Evolutionary conservation across 2,329 filamentous ascomycete species (phyloP), one percentile per base, ranked within the genome.

Genomic region (Bipolaris gigantea): DNA sequence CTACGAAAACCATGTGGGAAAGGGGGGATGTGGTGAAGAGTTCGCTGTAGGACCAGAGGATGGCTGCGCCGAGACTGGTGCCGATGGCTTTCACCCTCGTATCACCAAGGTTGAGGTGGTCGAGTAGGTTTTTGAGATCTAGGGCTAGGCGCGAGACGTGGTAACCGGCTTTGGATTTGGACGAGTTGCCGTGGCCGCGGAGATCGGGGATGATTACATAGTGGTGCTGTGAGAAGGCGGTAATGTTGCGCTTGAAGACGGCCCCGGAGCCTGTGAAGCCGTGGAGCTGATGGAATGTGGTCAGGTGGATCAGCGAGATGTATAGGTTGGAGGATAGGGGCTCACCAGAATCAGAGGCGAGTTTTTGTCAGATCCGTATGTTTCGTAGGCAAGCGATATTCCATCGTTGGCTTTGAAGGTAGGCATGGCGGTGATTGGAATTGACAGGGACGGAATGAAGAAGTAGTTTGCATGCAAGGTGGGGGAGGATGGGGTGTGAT

Each of bases 1-100:
- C 67, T 4, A 71, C 67, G 34, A 65, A 71, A 5, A 71, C 32
- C 33, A 70, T 55, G 18, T 61, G 59, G 0, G 59, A 59, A 42
- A 69, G 70, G 0, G 50, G 34, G 11, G 34, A 41, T 1, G 64
- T 53, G 7, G 54, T 64, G 42, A 70, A 71, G 1, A 71, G 51
- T 33, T 70, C 66, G n/a, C 58, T 57, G 21, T 69, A 71, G 11
- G 55, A 61, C 64, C 66, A 66, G 3, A 69, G 43, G 4, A 70
- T 64, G 1, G 63, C 59, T 21, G 62, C 60, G 2, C 67, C 66
- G 0, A 67, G 40, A 15, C 62, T 65, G 6, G 62, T 61, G 7
- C 63, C 65, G 8, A 66, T 65, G 0, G 60, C 58, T 23, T 55
- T 56, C 5, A 63, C 43, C 1, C 32, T 46, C 2, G 54, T 54